A percentile compares a stretch with the other conserved stretches of the same genome.
Conservation (phyloP, 2,329 filamentous ascomycete species). For the Microsporum ferrugineum region DNA sequence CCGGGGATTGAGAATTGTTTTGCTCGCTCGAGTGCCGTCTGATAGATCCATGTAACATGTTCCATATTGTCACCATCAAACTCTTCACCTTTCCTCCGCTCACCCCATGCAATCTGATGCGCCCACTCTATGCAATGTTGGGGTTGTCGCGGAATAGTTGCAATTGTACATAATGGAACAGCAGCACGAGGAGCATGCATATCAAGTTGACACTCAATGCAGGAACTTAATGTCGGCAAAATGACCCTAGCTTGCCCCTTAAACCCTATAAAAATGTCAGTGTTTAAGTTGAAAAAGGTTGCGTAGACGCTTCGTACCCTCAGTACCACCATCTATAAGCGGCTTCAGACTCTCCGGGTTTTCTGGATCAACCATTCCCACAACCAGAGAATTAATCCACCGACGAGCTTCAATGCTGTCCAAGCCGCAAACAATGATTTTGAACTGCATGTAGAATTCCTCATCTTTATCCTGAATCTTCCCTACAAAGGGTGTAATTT, state of each 20-base stretch:
- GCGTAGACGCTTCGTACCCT: constrained; percentile 43
- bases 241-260: constrained; percentile 93
- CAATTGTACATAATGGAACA: constrained; percentile 90
- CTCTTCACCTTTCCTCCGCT: constrained; percentile 66
- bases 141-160: constrained; percentile 89
- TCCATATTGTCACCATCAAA: constrained; percentile 94
- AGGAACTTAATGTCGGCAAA: constrained; percentile 82
- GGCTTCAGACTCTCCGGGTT: constrained; percentile 82
- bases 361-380: constrained; percentile 76
- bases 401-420: constrained; percentile 96
- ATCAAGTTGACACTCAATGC: constrained; percentile 95
- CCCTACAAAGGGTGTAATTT: constrained; percentile 85
- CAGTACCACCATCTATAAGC: constrained; percentile 89
- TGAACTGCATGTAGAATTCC: constrained; percentile 94
- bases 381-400: constrained; percentile 93
- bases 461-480: constrained; percentile 96
- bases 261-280: constrained; percentile 50
- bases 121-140: constrained; percentile 99
- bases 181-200: constrained; percentile 98
- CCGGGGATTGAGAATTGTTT: constrained; percentile 81
- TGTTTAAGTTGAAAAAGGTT: neutral
- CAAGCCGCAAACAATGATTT: constrained; percentile 81
- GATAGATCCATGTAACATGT: constrained; percentile 93
- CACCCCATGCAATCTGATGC: constrained; percentile 94
- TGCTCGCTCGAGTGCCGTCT: constrained; percentile 69